A percentile compares a stretch with the other conserved stretches of the same genome.
phyloP scores from a whole-genome alignment of 768 basidiomycete species.

The Leccinellum albellum region DNA sequence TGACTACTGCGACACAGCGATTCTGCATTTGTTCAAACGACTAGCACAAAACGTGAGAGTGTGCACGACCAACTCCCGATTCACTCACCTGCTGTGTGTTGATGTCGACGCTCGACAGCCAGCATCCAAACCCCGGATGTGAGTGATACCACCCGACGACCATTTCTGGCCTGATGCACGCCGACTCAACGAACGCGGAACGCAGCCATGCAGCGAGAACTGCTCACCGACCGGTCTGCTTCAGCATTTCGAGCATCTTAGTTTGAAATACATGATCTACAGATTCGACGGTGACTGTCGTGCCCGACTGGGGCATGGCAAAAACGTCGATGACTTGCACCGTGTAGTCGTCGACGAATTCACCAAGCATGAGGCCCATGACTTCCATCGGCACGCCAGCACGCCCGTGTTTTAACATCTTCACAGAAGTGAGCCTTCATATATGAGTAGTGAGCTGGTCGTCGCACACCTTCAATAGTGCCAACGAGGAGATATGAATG shows the following conservation, averaged over 20 bases:
- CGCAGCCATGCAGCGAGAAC: slow-evolving; percentile 4
- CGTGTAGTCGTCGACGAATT: slow-evolving; percentile 97
- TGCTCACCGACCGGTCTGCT: slow-evolving; percentile 92
- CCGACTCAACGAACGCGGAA: slow-evolving; percentile 2
- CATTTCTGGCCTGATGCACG: slow-evolving; percentile 75
- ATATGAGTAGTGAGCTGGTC: background rate
- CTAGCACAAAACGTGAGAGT: slow-evolving; percentile 39
- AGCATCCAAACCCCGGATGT: slow-evolving; percentile 99
- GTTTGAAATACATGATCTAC: slow-evolving; percentile 98
- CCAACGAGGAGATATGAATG: slow-evolving; percentile 95
- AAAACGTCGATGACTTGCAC: slow-evolving; percentile 96
- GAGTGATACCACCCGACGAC: slow-evolving; percentile 99
- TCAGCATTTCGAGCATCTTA: slow-evolving; percentile 98
- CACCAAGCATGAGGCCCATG: slow-evolving; percentile 97
- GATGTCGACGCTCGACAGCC: slow-evolving; percentile 98
- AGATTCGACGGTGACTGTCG: slow-evolving; percentile 95
- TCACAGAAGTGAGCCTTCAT: slow-evolving; percentile 5
- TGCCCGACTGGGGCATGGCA: slow-evolving; percentile 98
- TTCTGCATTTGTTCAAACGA: slow-evolving; percentile 94
- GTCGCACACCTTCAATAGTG: slow-evolving; percentile 83
- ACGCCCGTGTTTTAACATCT: slow-evolving; percentile 99
- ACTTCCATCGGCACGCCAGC: slow-evolving; percentile 99
- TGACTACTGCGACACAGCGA: slow-evolving; percentile 93
- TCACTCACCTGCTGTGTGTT: slow-evolving; percentile 88
- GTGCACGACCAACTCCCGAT: background rate